Conservation (phyloP, 2,329 filamentous ascomycete genomes). For the Penicillium olsonii region DNA sequence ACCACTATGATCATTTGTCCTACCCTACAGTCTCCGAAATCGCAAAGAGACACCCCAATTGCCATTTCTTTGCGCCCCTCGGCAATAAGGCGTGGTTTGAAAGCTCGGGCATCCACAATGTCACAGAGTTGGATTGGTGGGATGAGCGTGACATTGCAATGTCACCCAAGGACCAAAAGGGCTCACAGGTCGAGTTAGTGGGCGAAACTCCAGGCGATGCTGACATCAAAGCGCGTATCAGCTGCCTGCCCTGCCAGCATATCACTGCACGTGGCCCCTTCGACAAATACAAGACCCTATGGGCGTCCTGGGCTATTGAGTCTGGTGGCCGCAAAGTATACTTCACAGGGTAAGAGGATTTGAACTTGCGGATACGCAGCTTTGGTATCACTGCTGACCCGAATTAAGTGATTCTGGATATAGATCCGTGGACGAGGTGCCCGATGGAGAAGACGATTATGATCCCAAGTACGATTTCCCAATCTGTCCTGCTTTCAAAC, state of each 20-base stretch:
- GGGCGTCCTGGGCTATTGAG: constrained; percentile 81
- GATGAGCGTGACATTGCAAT: constrained; percentile 75
- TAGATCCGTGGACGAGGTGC: constrained; percentile 68
- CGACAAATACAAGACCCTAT: constrained; percentile 76
- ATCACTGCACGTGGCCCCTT: constrained; percentile 67
- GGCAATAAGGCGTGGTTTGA: constrained; percentile 83
- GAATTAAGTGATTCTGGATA: constrained; percentile 81
- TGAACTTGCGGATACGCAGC: not conserved
- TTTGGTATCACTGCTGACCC: constrained; percentile 10
- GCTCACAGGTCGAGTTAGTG: constrained; percentile 29
- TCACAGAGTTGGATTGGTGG: constrained; percentile 96
- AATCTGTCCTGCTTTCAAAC: constrained; percentile 77
- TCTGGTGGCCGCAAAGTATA: constrained; percentile 77
- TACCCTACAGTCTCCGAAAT: constrained; percentile 73
- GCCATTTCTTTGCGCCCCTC: constrained; percentile 84
- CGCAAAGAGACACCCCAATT: constrained; percentile 69
- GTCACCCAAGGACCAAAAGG: constrained; percentile 38
- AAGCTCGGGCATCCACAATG: constrained; percentile 67
- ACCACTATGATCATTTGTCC: constrained; percentile 90
- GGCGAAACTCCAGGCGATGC: constrained; percentile 26
- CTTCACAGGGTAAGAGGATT: constrained; percentile 64
- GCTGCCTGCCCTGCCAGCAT: constrained; percentile 84
- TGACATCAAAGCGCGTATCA: constrained; percentile 69
- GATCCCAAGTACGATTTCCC: constrained; percentile 67
- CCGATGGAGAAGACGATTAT: constrained; percentile 69